Conservation (phyloP, 2,329 filamentous ascomycete species). For the Periconia digitata region DNA sequence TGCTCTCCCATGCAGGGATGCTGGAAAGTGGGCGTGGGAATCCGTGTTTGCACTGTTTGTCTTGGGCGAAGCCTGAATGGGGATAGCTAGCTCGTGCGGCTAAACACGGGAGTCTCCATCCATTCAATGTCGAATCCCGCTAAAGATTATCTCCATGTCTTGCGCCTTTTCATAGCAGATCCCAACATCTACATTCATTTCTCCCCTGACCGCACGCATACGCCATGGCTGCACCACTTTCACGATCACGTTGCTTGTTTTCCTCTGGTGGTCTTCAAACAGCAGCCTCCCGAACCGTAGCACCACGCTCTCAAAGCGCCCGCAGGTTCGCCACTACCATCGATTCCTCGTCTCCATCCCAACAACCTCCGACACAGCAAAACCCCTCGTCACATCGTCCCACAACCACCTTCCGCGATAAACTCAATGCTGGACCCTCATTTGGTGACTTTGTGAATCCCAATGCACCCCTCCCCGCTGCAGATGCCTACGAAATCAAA, state of each 20-base stretch:
- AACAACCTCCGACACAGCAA: slow-evolving; percentile 18
- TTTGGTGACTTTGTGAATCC: slow-evolving; percentile 64
- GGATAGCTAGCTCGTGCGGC: slow-evolving; percentile 24
- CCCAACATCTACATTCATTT: not conserved
- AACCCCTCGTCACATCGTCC: slow-evolving; percentile 42
- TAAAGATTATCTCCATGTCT: not conserved
- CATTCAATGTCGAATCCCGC: slow-evolving; percentile 14
- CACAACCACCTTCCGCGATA: slow-evolving; percentile 61
- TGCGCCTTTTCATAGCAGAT: slow-evolving; percentile 4
- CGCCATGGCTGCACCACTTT: slow-evolving; percentile 37
- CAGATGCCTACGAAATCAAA: slow-evolving; percentile 62
- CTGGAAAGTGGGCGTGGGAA: slow-evolving; percentile 27
- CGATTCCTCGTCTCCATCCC: slow-evolving; percentile 21
- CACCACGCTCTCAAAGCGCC: slow-evolving; percentile 17
- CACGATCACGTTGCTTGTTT: slow-evolving; percentile 35
- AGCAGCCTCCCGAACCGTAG: slow-evolving; percentile 5
- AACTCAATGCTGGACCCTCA: slow-evolving; percentile 64
- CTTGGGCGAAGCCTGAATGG: slow-evolving; percentile 1
- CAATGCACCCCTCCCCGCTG: slow-evolving; percentile 44
- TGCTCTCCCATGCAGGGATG: slow-evolving; percentile 38
- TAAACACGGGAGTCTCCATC: slow-evolving; percentile 20
- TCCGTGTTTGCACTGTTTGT: slow-evolving; percentile 27
- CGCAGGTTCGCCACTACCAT: slow-evolving; percentile 39
- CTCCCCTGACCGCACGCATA: slow-evolving; percentile 3
- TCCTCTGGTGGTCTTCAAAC: slow-evolving; percentile 17